Evolutionary conservation across 2,329 filamentous ascomycete species (phyloP).

Genomic region (Capronia americana): DNA sequence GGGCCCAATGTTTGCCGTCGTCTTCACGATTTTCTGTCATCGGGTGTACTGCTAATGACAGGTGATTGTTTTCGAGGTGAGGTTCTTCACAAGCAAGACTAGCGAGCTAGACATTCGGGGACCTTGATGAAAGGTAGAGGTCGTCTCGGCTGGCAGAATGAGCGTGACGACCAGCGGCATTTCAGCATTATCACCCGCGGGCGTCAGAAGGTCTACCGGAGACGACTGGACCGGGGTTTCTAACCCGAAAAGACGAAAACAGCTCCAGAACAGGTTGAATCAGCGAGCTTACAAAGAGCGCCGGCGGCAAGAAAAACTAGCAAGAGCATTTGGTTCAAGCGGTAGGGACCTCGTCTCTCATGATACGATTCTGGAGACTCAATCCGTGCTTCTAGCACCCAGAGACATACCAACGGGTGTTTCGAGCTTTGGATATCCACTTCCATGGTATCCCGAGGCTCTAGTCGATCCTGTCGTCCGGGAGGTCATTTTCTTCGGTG

Average conservation of each 20-base stretch:
- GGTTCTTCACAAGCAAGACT: neutral
- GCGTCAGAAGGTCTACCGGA: neutral
- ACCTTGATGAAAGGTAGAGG: neutral
- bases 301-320: neutral
- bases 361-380: neutral
- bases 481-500: conserved; percentile 17
- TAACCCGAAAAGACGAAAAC: conserved; percentile 4
- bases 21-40: neutral
- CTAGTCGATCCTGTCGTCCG: conserved; percentile 12
- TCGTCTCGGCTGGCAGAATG: neutral
- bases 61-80: neutral
- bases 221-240: conserved; percentile 15
- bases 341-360: neutral
- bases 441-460: neutral
- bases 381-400: neutral
- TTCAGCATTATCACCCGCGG: neutral
- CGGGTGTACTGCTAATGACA: neutral
- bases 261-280: conserved; percentile 13
- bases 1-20: neutral
- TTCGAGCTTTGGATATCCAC: neutral
- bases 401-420: neutral
- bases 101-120: neutral
- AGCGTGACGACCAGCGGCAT: neutral
- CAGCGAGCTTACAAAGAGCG: conserved; percentile 16
- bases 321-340: conserved; percentile 1